Evolutionary conservation across 2,329 filamentous ascomycete genomes (phyloP).

Genomic region (Colletotrichum sp.): DNA sequence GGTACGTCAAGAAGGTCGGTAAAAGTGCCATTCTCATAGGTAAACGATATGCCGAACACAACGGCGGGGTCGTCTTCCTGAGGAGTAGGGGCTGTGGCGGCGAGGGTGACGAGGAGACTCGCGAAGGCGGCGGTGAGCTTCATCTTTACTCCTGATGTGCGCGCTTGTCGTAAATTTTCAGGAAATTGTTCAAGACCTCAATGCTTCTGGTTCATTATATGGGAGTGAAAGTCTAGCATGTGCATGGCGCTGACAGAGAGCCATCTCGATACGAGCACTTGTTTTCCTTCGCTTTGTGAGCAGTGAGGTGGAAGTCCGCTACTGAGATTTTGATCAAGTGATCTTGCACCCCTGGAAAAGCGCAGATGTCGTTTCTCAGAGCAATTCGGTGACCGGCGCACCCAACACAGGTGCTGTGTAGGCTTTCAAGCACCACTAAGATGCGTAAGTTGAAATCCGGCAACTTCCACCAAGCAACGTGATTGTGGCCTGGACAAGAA

Average conservation of each 20-base stretch:
- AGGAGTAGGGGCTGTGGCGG: not conserved
- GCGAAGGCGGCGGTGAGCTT: not conserved
- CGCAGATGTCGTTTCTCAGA: not conserved
- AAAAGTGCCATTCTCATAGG: not conserved
- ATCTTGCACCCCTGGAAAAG: not conserved
- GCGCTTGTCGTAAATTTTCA: no score
- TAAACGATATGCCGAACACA: not conserved
- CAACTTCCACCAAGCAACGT: not conserved
- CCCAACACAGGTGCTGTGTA: not conserved
- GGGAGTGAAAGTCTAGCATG: not conserved
- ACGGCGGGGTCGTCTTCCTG: not conserved
- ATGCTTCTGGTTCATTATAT: not conserved
- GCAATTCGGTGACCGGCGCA: not conserved
- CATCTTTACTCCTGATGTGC: not conserved
- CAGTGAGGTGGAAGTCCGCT: not conserved
- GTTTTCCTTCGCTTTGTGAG: not conserved
- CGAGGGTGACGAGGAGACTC: not conserved
- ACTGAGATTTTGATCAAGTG: not conserved
- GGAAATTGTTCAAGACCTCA: not conserved
- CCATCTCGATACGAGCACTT: not conserved
- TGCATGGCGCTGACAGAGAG: not conserved
- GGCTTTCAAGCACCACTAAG: not conserved
- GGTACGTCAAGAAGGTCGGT: constrained; percentile 6
- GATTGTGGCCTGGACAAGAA: not conserved
- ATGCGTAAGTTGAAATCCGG: not conserved